These are phyloP conservation scores for Mantamonas sphyraenae DNA, from an alignment of 78 protist species.

Conservation along the genomic window DNA sequence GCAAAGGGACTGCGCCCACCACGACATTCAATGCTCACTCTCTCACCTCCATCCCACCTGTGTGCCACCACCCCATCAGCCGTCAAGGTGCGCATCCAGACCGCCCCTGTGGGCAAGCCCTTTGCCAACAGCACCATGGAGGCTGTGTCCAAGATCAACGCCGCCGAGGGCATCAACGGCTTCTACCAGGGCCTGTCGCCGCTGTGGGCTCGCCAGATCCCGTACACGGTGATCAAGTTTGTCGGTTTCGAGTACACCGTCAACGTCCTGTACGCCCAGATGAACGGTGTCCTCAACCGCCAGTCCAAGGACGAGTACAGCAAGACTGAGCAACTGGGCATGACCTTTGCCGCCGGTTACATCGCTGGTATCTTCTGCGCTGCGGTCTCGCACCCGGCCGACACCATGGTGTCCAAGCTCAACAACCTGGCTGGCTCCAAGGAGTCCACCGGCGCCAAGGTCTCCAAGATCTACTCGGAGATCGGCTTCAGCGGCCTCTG, in stretches of 20 bases:
- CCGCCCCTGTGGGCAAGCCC: slow-evolving; percentile 42
- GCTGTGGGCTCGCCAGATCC: slow-evolving; percentile 82
- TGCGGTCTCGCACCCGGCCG: slow-evolving; percentile 91
- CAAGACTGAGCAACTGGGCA: slow-evolving; percentile 42
- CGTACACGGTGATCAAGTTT: slow-evolving; percentile 80
- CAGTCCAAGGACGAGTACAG: slow-evolving; percentile 11
- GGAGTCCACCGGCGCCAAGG: slow-evolving; percentile 15
- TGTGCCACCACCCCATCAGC: too few species aligned
- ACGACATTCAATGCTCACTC: too few species aligned
- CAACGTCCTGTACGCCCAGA: slow-evolving; percentile 26
- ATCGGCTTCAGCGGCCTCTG: slow-evolving; percentile 28
- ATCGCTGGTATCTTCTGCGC: slow-evolving; percentile 80
- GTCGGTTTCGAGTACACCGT: slow-evolving; percentile 49
- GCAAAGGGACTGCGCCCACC: too few species aligned
- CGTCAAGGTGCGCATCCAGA: slow-evolving; percentile 36
- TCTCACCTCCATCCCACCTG: too few species aligned
- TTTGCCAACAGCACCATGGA: slow-evolving; percentile 11
- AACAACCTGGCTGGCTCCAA: slow-evolving; percentile 19
- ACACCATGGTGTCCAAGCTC: slow-evolving; percentile 55
- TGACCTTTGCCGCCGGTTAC: slow-evolving; percentile 78
- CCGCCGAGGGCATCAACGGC: slow-evolving; percentile 32
- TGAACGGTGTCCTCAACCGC: slow-evolving; percentile 16
- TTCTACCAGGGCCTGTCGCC: slow-evolving; percentile 38
- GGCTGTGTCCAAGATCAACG: slow-evolving; percentile 19
- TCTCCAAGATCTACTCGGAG: slow-evolving; percentile 21